Conservation (phyloP, 164 flowering plant genomes). For the Malania oleifera region DNA sequence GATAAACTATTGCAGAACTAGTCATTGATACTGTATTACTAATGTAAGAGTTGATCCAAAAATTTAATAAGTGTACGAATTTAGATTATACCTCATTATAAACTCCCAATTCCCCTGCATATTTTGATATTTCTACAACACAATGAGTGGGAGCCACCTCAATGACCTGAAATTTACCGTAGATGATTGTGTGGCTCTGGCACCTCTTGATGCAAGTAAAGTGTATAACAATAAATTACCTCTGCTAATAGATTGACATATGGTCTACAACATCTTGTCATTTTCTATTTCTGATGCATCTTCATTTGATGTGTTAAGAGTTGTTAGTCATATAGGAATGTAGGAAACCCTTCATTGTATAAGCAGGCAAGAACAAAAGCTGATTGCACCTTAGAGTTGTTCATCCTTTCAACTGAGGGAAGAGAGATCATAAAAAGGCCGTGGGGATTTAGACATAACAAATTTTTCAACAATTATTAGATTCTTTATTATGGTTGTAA, state of each 20-base stretch:
- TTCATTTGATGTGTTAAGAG: slow-evolving; percentile 33
- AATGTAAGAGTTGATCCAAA: background rate
- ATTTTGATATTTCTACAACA: slow-evolving; percentile 66
- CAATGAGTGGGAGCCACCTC: slow-evolving; percentile 75
- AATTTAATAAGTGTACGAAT: background rate
- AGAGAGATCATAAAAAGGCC: no score
- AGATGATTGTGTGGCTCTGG: background rate
- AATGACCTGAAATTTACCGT: slow-evolving; percentile 41
- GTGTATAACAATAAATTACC: slow-evolving; percentile 31
- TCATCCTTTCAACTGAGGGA: slow-evolving; percentile 52
- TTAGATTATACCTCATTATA: slow-evolving; percentile 45
- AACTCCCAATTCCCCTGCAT: slow-evolving; percentile 46
- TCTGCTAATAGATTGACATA: slow-evolving; percentile 50
- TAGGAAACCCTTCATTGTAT: background rate
- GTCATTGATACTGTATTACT: slow-evolving; percentile 6
- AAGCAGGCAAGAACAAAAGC: background rate
- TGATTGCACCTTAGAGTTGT: slow-evolving; percentile 46
- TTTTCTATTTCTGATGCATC: slow-evolving; percentile 35
- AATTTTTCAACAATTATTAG: no score
- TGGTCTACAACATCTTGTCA: slow-evolving; percentile 37
- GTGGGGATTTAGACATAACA: no score
- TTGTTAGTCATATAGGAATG: background rate
- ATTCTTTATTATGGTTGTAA: no score
- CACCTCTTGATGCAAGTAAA: background rate
- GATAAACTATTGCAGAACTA: slow-evolving; percentile 77